A percentile compares a stretch with the other conserved stretches of the same genome.
phyloP scores from a whole-genome alignment of 2,329 filamentous ascomycete genomes.

The Trichophyton simii region DNA sequence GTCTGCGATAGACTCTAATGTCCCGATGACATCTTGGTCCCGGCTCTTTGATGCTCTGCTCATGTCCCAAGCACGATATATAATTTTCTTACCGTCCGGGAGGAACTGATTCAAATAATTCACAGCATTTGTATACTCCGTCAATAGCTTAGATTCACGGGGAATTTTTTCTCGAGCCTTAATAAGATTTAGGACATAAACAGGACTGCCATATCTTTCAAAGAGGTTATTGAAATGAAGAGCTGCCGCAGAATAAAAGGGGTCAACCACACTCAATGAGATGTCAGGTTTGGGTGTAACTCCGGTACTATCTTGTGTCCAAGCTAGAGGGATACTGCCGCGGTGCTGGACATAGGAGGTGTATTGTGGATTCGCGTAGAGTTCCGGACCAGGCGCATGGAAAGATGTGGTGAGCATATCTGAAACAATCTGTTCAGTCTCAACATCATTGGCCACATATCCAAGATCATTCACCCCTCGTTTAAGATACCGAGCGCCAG shows the following conservation, averaged over 20 bases:
- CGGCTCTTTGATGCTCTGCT: conserved; percentile 83
- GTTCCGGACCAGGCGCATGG: conserved; percentile 71
- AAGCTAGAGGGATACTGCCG: conserved; percentile 91
- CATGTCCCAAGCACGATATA: conserved; percentile 97
- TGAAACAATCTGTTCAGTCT: conserved; percentile 95
- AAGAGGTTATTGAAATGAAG: conserved; percentile 94
- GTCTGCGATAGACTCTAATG: conserved; percentile 77
- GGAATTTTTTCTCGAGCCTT: conserved; percentile 79
- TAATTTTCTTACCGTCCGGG: conserved; percentile 68
- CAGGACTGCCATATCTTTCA: conserved; percentile 77
- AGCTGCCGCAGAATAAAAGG: conserved; percentile 86
- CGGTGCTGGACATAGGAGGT: conserved; percentile 95
- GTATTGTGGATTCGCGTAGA: conserved; percentile 81
- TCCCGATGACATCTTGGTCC: conserved; percentile 88
- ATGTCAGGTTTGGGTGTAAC: conserved; percentile 96
- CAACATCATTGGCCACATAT: conserved; percentile 95
- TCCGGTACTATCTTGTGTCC: conserved; percentile 91
- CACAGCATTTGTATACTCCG: conserved; percentile 77
- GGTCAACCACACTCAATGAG: conserved; percentile 86
- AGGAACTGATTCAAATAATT: conserved; percentile 91
- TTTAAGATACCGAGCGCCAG: conserved; percentile 86
- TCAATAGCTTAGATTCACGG: conserved; percentile 77
- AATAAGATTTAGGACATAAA: conserved; percentile 86
- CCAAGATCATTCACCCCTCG: conserved; percentile 87
- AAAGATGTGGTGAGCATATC: conserved; percentile 92